Percentiles rank a stretch among this genome's conserved stretches.
Evolutionary conservation across 495 filamentous ascomycete species (phyloP).

Genomic region (Hypoxylon trugodes): DNA sequence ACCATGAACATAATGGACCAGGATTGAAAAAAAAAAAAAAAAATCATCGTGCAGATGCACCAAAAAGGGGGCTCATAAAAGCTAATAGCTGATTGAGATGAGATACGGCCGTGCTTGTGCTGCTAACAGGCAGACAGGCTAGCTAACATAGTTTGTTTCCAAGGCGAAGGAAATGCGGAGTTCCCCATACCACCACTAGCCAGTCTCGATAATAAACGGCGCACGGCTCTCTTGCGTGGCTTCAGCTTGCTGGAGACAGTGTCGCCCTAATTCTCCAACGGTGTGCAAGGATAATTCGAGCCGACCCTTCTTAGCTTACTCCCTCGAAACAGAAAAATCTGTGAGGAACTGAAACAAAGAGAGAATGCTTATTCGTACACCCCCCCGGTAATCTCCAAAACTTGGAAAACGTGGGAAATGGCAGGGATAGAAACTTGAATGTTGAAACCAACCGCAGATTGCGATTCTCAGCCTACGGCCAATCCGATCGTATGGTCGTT

Average conservation of each 20-base stretch:
- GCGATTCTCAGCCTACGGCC: constrained; percentile 51
- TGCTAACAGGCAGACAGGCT: constrained; percentile 1
- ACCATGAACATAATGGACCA: constrained; percentile 6
- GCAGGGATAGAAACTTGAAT: constrained; percentile 5
- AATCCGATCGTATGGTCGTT: constrained; percentile 51
- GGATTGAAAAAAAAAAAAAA: constrained; percentile 7
- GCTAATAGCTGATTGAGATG: constrained; percentile 12
- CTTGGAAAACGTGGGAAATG: constrained; percentile 17
- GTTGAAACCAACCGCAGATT: constrained; percentile 15
- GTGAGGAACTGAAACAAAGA: constrained; percentile 29
- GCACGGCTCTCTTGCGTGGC: constrained; percentile 6
- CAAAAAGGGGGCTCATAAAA: background rate
- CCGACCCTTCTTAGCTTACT: constrained; percentile 23
- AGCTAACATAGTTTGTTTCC: background rate
- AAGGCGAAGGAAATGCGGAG: background rate
- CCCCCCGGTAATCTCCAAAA: constrained; percentile 18
- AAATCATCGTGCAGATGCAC: constrained; percentile 16
- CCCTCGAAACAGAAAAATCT: background rate
- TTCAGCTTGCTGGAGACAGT: constrained; percentile 16
- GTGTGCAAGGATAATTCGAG: constrained; percentile 31
- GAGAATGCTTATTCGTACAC: constrained; percentile 8
- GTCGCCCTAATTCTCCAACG: constrained; percentile 4
- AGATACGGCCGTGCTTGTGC: constrained; percentile 10
- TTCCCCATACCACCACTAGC: constrained; percentile 1
- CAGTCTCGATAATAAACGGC: constrained; percentile 2